Conservation (phyloP, 371 early-diverging fungal species). For the Lichtheimia hyalospora region DNA sequence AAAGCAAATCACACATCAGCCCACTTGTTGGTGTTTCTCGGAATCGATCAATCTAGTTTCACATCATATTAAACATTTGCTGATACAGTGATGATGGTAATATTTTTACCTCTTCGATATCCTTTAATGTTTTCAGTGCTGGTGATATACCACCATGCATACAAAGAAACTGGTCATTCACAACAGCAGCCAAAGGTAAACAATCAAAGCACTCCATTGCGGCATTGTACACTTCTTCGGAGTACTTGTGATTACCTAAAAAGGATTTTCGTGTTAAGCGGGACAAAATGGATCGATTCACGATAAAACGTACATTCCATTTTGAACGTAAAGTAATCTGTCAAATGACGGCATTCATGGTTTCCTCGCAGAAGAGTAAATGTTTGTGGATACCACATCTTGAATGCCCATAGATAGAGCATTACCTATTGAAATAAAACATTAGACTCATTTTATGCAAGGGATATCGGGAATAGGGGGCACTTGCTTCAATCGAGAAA, state of each 20-base stretch:
- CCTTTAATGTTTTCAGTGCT: conserved; percentile 83
- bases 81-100: too few relatives aligned
- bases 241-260: conserved; percentile 89
- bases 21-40: conserved; percentile 95
- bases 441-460: too few relatives aligned
- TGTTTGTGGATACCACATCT: conserved; percentile 91
- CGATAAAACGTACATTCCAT: conserved; percentile 76
- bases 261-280: conserved; percentile 15
- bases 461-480: too few relatives aligned
- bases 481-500: conserved; percentile 72
- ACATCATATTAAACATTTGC: too few relatives aligned
- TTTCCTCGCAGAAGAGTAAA: conserved; percentile 96
- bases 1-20: conserved; percentile 95
- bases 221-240: conserved; percentile 91
- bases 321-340: conserved; percentile 97
- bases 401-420: conserved; percentile 84
- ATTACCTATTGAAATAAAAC: conserved; percentile 44
- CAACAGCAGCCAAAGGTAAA: conserved; percentile 92
- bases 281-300: neutral
- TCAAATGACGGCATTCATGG: conserved; percentile 98
- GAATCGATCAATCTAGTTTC: conserved; percentile 80
- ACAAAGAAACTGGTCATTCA: conserved; percentile 96
- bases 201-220: conserved; percentile 93
- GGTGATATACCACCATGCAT: conserved; percentile 99
- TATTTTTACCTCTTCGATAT: conserved; percentile 72